Conservation (phyloP, 2,329 filamentous ascomycete species). For the Xylaria sp. region DNA sequence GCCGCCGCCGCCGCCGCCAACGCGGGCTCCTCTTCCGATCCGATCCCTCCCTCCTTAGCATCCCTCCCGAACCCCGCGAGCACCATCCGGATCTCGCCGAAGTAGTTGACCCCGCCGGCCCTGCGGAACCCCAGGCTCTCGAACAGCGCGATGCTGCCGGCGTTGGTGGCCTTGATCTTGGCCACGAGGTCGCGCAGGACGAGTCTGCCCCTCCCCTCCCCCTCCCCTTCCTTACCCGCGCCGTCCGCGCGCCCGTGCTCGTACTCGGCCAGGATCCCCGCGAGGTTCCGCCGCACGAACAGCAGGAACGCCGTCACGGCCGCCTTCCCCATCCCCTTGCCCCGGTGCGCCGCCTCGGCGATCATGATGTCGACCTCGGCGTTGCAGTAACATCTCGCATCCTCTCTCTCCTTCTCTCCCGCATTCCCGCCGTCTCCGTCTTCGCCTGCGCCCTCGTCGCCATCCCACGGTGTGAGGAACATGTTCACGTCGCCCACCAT, state of each 20-base stretch:
- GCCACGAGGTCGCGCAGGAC: conserved; percentile 55
- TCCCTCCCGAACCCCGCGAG: conserved; percentile 36
- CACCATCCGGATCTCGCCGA: conserved; percentile 60
- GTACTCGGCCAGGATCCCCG: conserved; percentile 61
- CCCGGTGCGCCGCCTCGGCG: conserved; percentile 28
- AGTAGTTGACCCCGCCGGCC: conserved; percentile 59
- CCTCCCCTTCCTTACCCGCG: conserved; percentile 4
- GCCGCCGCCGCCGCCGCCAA: no score
- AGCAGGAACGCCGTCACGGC: conserved; percentile 69
- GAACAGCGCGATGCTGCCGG: conserved; percentile 55
- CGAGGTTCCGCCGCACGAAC: conserved; percentile 63
- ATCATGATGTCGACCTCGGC: conserved; percentile 41
- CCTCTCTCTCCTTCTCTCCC: conserved; percentile 17
- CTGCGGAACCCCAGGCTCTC: conserved; percentile 54
- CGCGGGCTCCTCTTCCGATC: background rate
- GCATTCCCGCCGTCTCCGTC: conserved; percentile 30
- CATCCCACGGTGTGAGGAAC: conserved; percentile 69
- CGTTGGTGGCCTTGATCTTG: conserved; percentile 62
- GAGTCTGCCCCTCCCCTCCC: conserved; percentile 9
- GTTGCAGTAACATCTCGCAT: conserved; percentile 32
- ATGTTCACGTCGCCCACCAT: conserved; percentile 82
- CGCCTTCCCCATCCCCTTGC: conserved; percentile 30
- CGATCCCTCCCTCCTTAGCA: background rate
- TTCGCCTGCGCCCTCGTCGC: conserved; percentile 44
- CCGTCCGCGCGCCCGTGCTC: conserved; percentile 49